Evolutionary conservation across 2,329 filamentous ascomycete genomes (phyloP).

Genomic region (Alternaria dauci): DNA sequence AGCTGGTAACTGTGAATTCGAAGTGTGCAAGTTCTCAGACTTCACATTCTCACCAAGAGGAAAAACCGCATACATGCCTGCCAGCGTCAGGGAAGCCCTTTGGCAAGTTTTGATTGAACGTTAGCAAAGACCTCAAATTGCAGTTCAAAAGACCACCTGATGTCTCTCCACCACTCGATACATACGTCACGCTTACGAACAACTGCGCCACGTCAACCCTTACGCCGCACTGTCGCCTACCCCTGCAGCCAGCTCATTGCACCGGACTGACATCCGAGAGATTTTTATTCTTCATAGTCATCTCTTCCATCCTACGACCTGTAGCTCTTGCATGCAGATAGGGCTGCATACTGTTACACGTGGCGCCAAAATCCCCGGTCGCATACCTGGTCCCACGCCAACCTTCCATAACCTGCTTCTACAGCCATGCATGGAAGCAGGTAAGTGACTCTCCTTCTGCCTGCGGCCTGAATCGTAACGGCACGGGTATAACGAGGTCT

Average conservation of each 20-base stretch:
- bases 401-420: not conserved
- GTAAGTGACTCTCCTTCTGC: not conserved
- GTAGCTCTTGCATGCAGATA: slow-evolving; percentile 3
- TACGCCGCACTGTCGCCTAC: not conserved
- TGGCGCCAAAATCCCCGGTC: slow-evolving; percentile 2
- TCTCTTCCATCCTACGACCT: not conserved
- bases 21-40: not conserved
- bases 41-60: not conserved
- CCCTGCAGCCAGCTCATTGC: not conserved
- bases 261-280: not conserved
- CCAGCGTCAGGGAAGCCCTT: not conserved
- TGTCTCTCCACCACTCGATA: not conserved
- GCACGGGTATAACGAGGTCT: not conserved
- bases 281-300: not conserved
- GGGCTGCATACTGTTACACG: slow-evolving; percentile 9
- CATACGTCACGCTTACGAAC: not conserved
- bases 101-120: not conserved
- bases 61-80: not conserved
- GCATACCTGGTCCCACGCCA: not conserved
- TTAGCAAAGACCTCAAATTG: not conserved
- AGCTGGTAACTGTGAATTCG: not conserved
- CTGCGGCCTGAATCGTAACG: not conserved
- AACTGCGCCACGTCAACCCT: not conserved
- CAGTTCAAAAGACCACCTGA: not conserved
- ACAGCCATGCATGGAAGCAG: not conserved